Evolutionary conservation across 257 asterid species (phyloP).

Genomic region (Verbena officinalis): DNA sequence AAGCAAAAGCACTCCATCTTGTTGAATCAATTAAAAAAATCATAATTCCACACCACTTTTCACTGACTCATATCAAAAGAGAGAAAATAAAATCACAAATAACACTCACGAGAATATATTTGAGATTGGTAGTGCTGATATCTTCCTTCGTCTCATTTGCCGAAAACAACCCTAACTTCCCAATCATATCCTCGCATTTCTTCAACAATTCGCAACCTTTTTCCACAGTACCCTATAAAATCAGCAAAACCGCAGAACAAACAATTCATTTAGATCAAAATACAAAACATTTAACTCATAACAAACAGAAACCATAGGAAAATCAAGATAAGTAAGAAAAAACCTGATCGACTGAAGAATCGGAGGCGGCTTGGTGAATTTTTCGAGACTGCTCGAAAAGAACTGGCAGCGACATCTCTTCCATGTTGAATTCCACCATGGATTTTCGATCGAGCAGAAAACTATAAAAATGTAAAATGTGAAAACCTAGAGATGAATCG

Average conservation of each 20-base stretch:
- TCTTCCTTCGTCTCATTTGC: conserved; percentile 92
- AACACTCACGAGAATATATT: conserved; percentile 75
- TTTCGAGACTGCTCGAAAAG: conserved; percentile 59
- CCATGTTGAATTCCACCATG: conserved; percentile 55
- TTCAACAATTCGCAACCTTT: conserved; percentile 72
- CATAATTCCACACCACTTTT: background rate
- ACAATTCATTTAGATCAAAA: background rate
- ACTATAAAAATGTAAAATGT: background rate
- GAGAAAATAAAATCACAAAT: background rate
- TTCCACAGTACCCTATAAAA: conserved; percentile 57
- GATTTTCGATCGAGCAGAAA: conserved; percentile 4
- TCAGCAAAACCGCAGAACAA: background rate
- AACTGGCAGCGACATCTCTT: conserved; percentile 60
- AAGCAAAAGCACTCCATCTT: background rate
- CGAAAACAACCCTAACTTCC: conserved; percentile 81
- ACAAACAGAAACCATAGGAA: background rate
- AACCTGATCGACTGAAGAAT: conserved; percentile 62
- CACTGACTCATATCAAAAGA: background rate
- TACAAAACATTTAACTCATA: background rate
- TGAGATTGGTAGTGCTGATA: conserved; percentile 81
- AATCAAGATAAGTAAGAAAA: background rate
- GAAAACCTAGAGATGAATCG: conserved; percentile 9
- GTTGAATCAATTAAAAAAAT: background rate
- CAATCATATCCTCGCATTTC: conserved; percentile 85
- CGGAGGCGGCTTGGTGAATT: conserved; percentile 56